phyloP scores from a whole-genome alignment of 2,329 filamentous ascomycete species.

The Sordariomycetes sp. region DNA sequence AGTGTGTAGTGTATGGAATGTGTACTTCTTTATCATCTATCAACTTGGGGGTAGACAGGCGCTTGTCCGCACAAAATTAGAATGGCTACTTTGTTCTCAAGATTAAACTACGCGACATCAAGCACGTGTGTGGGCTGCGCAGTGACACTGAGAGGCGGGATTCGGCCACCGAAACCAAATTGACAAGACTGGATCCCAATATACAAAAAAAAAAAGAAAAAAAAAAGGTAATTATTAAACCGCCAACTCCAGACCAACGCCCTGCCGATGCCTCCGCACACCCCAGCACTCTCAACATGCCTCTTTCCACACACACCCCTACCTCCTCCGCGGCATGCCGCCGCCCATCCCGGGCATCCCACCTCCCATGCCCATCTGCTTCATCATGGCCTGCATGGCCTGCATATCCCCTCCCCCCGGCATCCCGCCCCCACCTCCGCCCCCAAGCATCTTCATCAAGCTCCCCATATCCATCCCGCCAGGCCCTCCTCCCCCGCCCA shows the following conservation, averaged over 20 bases:
- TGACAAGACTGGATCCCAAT: neutral
- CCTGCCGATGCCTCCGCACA: neutral
- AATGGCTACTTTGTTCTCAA: neutral
- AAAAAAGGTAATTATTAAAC: neutral
- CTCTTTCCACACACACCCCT: neutral
- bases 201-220: neutral
- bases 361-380: constrained; percentile 51
- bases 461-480: constrained; percentile 67
- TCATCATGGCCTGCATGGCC: constrained; percentile 73
- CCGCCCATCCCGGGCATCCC: constrained; percentile 19
- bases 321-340: neutral
- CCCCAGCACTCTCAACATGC: neutral
- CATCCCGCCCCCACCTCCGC: constrained; percentile 37
- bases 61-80: constrained; percentile 2
- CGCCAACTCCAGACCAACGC: neutral
- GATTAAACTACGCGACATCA: neutral
- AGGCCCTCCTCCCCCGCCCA: constrained; percentile 65
- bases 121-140: neutral
- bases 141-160: neutral
- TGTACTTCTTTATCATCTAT: constrained; percentile 1
- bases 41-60: neutral
- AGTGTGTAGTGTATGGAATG: neutral
- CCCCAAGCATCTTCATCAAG: constrained; percentile 85
- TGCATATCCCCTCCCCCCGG: constrained; percentile 50
- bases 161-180: neutral